Conservation (phyloP, 169 alveolate species). For the Plasmodium gallinaceum region DNA sequence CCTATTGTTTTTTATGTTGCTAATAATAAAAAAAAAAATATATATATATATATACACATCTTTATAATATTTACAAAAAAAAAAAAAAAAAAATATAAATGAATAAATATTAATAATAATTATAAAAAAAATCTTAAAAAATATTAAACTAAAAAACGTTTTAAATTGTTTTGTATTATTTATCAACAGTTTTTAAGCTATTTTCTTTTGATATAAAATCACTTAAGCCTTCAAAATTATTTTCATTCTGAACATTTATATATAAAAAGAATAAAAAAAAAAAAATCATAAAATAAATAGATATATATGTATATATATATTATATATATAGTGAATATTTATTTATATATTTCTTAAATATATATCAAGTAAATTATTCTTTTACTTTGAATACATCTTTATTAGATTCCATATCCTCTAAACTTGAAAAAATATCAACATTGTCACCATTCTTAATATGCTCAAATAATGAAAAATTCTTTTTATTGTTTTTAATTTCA, state of each 20-base stretch:
- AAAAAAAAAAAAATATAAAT: not conserved
- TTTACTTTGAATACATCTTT: conserved; percentile 10
- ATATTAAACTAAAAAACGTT: not conserved
- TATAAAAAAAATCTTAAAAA: not conserved
- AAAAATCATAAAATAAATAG: not conserved
- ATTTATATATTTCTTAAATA: not conserved
- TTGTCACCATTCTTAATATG: conserved; percentile 66
- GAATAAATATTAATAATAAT: not conserved
- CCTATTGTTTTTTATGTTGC: too few relatives aligned
- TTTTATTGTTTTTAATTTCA: conserved; percentile 29
- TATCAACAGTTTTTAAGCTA: conserved; percentile 30
- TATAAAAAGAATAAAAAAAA: not conserved
- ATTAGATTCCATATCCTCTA: conserved; percentile 34
- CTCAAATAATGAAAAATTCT: conserved; percentile 24
- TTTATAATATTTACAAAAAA: not conserved
- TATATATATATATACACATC: too few relatives aligned
- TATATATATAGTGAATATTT: not conserved
- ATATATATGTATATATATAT: conserved; percentile 2
- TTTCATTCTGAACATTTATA: not conserved
- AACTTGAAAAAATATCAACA: conserved; percentile 62
- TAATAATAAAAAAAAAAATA: too few relatives aligned
- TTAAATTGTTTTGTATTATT: not conserved
- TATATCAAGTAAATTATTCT: not conserved
- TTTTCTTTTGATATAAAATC: conserved; percentile 25
- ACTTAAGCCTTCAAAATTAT: not conserved